Evolutionary conservation across 768 basidiomycete genomes (phyloP), one percentile per base, ranked within the genome.

Genomic region (Boletus vinaceobasis): DNA sequence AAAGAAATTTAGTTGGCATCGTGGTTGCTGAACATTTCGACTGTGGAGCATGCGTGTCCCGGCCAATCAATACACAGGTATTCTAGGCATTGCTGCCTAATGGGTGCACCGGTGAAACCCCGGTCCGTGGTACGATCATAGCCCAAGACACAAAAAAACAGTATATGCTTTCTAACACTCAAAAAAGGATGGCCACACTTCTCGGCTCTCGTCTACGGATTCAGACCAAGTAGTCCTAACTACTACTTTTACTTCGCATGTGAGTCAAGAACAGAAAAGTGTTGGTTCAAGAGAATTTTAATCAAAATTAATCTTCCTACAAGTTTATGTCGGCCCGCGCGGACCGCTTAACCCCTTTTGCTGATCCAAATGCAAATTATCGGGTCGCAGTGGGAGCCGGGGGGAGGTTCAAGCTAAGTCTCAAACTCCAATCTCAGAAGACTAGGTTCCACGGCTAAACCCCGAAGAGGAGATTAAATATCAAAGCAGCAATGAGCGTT

Each of bases 11-110:
- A 26, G 15, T 31, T 44, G 47, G 23, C 35, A 29, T 44, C 38
- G 19, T 58, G 50, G 31, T 42, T 52, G 29, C 55, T 51, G 42
- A 29, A 29, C 26, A 44, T 37, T 31, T 59, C 29, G 39, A 32
- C 45, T 9, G 27, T 33, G 32, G 32, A 15, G 21, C 31, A 39
- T 37, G 43, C 40, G 29, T 13, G 33, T 7, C n/a, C 42, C 33
- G 27, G 48, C 9, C 53, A 37, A 35, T 39, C 38, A 26, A 36
- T 15, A 11, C 14, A 36, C 9, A 21, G 17, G 23, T 5, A 17
- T 43, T 35, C 45, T 46, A n/a, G 21, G 36, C 21, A n/a, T 43
- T 35, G 10, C 36, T 23, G 6, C 35, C 17, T 23, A 37, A 43
- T 14, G 10, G 21, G 33, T n/a, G n/a, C n/a, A n/a, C n/a, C n/a